Base-by-base conservation (phyloP, 371 early-diverging fungal species). In the Mucor circinelloides region DNA sequence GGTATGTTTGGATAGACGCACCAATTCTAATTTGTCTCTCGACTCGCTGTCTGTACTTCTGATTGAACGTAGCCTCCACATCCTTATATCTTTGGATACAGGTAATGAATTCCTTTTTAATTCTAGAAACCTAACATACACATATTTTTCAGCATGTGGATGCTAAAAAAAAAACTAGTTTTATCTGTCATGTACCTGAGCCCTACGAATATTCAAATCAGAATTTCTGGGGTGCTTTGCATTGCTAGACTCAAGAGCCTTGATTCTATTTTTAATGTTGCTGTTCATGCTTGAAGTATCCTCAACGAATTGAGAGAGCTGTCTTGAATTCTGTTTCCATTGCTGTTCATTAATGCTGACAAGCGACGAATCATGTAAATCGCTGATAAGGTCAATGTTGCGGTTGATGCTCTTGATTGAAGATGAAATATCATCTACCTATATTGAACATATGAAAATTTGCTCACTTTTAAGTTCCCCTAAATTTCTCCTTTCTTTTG, bases 11-110 rank as follows among this genome's bases (percentile, higher is more conserved):
- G 23, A 2, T 23, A 17, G 40, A 31, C 69, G 63, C 73, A 93
- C 94, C 95, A 75, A 96, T 93, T 61, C 89, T 84, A 66, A 89
- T 91, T 70, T 96, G 95, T 72, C 93, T 77, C 74, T 94, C 93
- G 84, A 95, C 88, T 55, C 95, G 83, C 52, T 90, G 90, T 68
- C 93, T 91, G 70, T 92, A 93, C 72, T 93, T 93, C 68, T 90
- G 89, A 64, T 93, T 89, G 68, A 90, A 93, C 58, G 90, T 87
- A 46, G 86, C 87, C 72, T 96, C 95, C 8, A 93, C 86, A 54
- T 87, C 83, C 78, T 93, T 92, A 69, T 93, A 96, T 44, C 91
- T 86, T 66, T 87, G 89, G 81, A 96, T 92, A 30, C 89, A 85
- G 59, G 92, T 91, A 71, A 95, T 78, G 66, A 96, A 95, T 72